phyloP scores from a whole-genome alignment of 352 stramenopile species.

The Halophytophthora batemanensis region DNA sequence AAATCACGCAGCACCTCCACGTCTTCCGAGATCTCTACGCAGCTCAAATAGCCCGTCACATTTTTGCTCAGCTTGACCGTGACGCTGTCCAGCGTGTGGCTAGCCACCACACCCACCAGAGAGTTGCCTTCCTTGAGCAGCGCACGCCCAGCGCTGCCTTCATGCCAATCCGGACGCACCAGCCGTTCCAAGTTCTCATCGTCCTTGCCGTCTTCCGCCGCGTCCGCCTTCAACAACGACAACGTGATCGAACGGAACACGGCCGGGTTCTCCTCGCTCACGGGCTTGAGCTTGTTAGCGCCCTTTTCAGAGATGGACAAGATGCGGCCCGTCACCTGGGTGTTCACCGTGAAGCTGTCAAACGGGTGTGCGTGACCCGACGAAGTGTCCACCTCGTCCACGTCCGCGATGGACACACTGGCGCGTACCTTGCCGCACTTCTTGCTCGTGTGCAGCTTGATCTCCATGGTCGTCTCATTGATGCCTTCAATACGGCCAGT shows the following conservation, averaged over 20 bases:
- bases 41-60: slow-evolving; percentile 60
- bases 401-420: slow-evolving; percentile 80
- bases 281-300: slow-evolving; percentile 82
- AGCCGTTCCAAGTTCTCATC: slow-evolving; percentile 33
- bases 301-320: slow-evolving; percentile 71
- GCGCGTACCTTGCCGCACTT: slow-evolving; percentile 74
- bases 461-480: slow-evolving; percentile 81
- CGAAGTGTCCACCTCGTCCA: slow-evolving; percentile 48
- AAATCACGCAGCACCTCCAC: slow-evolving; percentile 53
- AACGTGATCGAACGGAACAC: slow-evolving; percentile 73
- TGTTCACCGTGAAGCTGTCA: slow-evolving; percentile 75
- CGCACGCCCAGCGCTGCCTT: slow-evolving; percentile 59
- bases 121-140: slow-evolving; percentile 58
- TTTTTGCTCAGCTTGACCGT: slow-evolving; percentile 70
- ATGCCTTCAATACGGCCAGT: slow-evolving; percentile 70
- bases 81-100: slow-evolving; percentile 55
- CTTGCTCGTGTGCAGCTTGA: slow-evolving; percentile 76
- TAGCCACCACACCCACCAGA: slow-evolving; percentile 66
- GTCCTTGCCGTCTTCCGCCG: slow-evolving; percentile 21
- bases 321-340: slow-evolving; percentile 62
- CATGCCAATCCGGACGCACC: slow-evolving; percentile 77
- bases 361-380: slow-evolving; percentile 62
- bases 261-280: slow-evolving; percentile 70
- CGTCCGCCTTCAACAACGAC: slow-evolving; percentile 61
- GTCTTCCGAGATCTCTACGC: slow-evolving; percentile 68